phyloP scores from a whole-genome alignment of 2,329 filamentous ascomycete genomes.

The Fusarium burgessii region DNA sequence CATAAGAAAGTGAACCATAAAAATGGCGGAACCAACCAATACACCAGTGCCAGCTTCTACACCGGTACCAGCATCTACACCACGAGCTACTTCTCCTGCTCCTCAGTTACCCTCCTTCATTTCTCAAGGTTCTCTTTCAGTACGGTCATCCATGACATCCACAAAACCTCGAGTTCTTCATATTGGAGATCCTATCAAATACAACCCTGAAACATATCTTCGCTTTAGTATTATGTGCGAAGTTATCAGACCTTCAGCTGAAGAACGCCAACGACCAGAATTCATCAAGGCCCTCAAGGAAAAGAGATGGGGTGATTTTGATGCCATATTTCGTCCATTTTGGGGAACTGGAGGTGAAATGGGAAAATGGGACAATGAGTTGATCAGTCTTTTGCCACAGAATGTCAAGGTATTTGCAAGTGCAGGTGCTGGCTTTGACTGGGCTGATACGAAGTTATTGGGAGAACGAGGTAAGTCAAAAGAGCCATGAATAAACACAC shows the following conservation, averaged over 20 bases:
- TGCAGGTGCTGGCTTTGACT: conserved; percentile 75
- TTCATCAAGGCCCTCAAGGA: conserved; percentile 64
- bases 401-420: conserved; percentile 72
- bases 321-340: conserved; percentile 69
- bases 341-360: conserved; percentile 75
- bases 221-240: conserved; percentile 59
- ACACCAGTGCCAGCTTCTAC: conserved; percentile 60
- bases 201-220: conserved; percentile 61
- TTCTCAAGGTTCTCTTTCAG: conserved; percentile 43
- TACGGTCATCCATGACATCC: conserved; percentile 40
- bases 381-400: conserved; percentile 66
- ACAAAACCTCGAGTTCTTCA: conserved; percentile 72
- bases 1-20: conserved; percentile 15
- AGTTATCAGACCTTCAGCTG: conserved; percentile 62
- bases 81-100: conserved; percentile 58
- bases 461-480: conserved; percentile 66
- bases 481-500: not conserved
- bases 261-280: conserved; percentile 63
- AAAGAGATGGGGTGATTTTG: conserved; percentile 66
- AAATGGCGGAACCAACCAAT: conserved; percentile 62
- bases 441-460: conserved; percentile 71
- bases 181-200: conserved; percentile 74
- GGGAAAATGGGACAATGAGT: conserved; percentile 71
- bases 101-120: conserved; percentile 39
- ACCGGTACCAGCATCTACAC: conserved; percentile 59